Conservation (phyloP, 2,329 filamentous ascomycete species). For the Orbilia ellipsospora region DNA sequence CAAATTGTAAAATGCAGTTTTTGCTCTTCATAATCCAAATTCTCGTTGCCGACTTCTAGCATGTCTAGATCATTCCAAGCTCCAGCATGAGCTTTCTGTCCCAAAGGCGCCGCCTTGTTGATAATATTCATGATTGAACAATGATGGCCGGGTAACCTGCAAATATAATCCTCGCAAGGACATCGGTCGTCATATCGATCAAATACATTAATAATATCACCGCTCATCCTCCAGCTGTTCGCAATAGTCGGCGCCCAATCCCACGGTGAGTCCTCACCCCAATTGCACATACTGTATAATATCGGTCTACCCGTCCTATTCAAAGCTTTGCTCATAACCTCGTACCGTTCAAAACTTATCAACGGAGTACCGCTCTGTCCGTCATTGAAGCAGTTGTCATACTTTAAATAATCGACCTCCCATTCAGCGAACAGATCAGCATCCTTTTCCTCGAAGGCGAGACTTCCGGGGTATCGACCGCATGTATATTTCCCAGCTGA, state of each 20-base stretch:
- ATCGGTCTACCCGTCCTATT: constrained; percentile 63
- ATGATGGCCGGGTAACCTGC: constrained; percentile 41
- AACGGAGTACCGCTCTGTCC: constrained; percentile 66
- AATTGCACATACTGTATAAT: constrained; percentile 68
- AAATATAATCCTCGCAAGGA: constrained; percentile 51
- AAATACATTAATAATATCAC: constrained; percentile 62
- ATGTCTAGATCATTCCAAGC: constrained; percentile 63
- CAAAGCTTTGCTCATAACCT: constrained; percentile 68
- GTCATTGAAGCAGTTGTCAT: constrained; percentile 70
- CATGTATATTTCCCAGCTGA: constrained; percentile 69
- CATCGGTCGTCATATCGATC: constrained; percentile 50
- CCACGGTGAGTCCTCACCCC: constrained; percentile 69
- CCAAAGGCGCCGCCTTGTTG: constrained; percentile 54
- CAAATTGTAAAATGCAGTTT: constrained; percentile 63
- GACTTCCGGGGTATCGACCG: constrained; percentile 69
- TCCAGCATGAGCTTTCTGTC: constrained; percentile 46
- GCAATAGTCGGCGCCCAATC: constrained; percentile 65
- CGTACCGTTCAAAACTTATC: constrained; percentile 66
- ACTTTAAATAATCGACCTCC: constrained; percentile 69
- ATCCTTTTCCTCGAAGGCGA: constrained; percentile 70
- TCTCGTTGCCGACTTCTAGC: constrained; percentile 63
- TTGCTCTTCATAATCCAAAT: constrained; percentile 58
- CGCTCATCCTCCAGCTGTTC: constrained; percentile 64
- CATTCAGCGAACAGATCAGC: constrained; percentile 67
- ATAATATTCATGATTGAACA: constrained; percentile 55